Conservation (phyloP, 352 stramenopile genomes). For the Phytophthora boehmeriae region DNA sequence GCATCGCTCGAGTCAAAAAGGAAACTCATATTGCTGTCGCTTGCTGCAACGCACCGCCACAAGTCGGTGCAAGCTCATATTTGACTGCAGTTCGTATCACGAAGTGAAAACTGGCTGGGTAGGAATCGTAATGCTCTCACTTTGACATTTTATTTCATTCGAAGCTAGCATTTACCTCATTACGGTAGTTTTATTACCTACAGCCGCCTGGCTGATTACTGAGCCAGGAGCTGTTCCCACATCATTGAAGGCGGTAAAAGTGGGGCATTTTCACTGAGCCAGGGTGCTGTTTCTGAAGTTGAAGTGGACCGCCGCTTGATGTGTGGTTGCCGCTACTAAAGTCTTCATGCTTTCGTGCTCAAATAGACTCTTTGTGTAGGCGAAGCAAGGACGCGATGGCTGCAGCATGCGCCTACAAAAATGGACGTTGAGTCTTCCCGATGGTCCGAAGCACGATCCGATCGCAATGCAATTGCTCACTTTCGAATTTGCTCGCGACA, state of each 20-base stretch:
- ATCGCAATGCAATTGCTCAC: conserved; percentile 8
- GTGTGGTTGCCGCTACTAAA: conserved; percentile 2
- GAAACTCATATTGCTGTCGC: not conserved
- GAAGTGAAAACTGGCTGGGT: not conserved
- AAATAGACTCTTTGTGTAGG: not conserved
- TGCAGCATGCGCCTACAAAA: not conserved
- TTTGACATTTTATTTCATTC: not conserved
- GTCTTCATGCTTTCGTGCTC: not conserved
- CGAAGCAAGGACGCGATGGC: not conserved
- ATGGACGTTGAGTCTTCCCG: not conserved
- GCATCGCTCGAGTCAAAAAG: not conserved
- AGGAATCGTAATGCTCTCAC: not conserved
- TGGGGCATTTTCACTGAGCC: not conserved
- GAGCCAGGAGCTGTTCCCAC: not conserved
- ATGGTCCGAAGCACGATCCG: conserved; percentile 5
- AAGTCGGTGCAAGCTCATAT: not conserved
- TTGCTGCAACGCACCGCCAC: not conserved
- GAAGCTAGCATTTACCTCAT: too few relatives aligned
- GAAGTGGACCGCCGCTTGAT: not conserved
- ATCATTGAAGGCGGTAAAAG: not conserved
- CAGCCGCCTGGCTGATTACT: too few relatives aligned
- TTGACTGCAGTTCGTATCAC: conserved; percentile 4
- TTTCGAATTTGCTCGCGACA: conserved; percentile 18
- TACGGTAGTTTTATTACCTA: too few relatives aligned
- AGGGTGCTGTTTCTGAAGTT: not conserved